Evolutionary conservation across 148 eudicot species (phyloP).

Genomic region (Diospyros kaki): DNA sequence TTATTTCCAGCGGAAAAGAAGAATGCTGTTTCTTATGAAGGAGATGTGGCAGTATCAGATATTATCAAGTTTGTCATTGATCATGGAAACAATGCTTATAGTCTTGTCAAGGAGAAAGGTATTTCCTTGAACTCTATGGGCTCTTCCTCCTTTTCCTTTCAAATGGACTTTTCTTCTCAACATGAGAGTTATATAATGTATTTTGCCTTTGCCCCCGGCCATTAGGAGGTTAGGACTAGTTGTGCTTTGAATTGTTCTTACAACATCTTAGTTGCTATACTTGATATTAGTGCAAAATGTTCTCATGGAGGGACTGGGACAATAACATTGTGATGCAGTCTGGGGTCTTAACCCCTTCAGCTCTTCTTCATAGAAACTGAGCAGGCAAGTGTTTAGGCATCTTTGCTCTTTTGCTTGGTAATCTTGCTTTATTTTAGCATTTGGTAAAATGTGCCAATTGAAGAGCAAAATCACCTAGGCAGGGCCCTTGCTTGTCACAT

Average conservation of each 20-base stretch:
- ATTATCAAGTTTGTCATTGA: conserved; percentile 60
- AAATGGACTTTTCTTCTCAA: conserved; percentile 5
- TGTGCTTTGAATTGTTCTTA: background rate
- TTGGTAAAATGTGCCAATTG: background rate
- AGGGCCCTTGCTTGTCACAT: too few species aligned
- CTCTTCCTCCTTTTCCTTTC: conserved; percentile 4
- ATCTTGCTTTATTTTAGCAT: background rate
- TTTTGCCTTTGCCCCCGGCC: background rate
- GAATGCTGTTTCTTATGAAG: conserved; percentile 55
- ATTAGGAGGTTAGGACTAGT: background rate
- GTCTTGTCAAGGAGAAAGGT: conserved; percentile 53
- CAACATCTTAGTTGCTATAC: background rate
- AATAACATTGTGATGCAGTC: too few species aligned
- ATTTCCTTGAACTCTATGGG: conserved; percentile 2
- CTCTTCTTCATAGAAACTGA: too few species aligned
- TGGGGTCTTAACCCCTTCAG: too few species aligned
- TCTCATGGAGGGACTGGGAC: background rate
- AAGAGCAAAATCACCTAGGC: too few species aligned
- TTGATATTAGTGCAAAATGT: background rate
- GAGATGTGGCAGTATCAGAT: conserved; percentile 57
- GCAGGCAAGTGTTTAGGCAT: background rate
- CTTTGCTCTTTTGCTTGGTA: background rate
- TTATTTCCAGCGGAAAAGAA: conserved; percentile 73
- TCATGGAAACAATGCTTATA: conserved; percentile 45
- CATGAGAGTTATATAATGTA: background rate